Evolutionary conservation across 345 rosid species (phyloP), one percentile per base, ranked within the genome.

Genomic region (Durio zibethinus): DNA sequence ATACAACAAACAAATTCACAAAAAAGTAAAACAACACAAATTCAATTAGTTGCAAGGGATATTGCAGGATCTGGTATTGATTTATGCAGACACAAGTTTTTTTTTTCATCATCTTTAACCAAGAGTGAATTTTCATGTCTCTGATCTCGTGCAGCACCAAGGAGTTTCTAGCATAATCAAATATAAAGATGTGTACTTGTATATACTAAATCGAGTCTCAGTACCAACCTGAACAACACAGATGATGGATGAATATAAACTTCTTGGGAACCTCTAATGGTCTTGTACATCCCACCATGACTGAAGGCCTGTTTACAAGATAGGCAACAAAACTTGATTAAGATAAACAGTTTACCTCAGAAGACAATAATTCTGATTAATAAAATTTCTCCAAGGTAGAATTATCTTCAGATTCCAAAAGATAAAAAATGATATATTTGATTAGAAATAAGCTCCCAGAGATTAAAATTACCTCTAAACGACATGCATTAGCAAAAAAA

Each of bases 191-290:
- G 47, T 2, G 7, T 10, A 52, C 2, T 3, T 6, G 16, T 27
- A 10, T 18, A 20, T 20, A n/a, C n/a, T 20, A 72, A 53, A 53
- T 20, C n/a, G 14, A 42, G 27, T 52, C 16, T 52, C 45, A n/a
- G 14, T 74, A 84, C 91, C 77, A 71, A 94, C 98, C 98, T 88
- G 89, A 95, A 91, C 73, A 93, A 84, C 65, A 95, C 93, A 6
- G 97, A 93, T 21, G 99, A 95, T 0, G 97, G 98, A 82, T 95
- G 99, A 70, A 93, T 89, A 78, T 89, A 85, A 80, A 93, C 96
- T 89, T 95, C 99, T 85, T 90, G 92, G 74, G 92, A 89, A 77
- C 97, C 92, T 85, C 98, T 85, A 16, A 92, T 71, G 7, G 99
- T 93, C 88, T 88, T 93, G 88, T 86, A 95, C 88, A 90, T 87